A percentile compares a stretch with the other conserved stretches of the same genome.
Conservation (phyloP, 148 eudicot genomes). For the Vaccinium corymbosum region DNA sequence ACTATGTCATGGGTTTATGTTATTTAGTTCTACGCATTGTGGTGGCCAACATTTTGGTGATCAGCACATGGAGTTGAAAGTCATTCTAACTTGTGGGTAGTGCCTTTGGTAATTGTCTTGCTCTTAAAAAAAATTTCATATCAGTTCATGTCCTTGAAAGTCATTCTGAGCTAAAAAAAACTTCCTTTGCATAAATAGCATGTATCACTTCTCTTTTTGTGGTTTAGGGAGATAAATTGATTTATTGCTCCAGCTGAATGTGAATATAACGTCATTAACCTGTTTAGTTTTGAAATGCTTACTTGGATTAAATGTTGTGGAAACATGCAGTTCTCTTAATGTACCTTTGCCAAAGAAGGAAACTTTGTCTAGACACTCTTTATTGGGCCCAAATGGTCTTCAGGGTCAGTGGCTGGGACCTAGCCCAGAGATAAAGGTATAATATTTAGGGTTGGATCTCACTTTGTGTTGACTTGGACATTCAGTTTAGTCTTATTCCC, state of each 20-base stretch:
- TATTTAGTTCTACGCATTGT: not conserved
- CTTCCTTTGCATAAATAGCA: not conserved
- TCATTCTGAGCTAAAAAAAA: not conserved
- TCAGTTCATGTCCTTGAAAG: not conserved
- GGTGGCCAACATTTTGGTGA: not conserved
- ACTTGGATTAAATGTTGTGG: constrained; percentile 11
- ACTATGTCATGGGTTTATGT: not conserved
- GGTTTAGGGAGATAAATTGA: constrained; percentile 3
- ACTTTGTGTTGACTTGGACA: not conserved
- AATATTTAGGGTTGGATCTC: not conserved
- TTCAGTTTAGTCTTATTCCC: constrained; percentile 10
- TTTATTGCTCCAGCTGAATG: constrained; percentile 4
- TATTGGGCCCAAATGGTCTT: constrained; percentile 89
- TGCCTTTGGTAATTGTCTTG: constrained; percentile 8
- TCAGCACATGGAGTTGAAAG: not conserved
- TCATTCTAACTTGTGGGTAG: not conserved
- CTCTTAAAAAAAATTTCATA: not conserved
- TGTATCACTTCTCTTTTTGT: not conserved
- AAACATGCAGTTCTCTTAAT: constrained; percentile 50
- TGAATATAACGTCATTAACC: not conserved
- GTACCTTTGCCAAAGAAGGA: constrained; percentile 85
- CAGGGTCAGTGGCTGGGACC: constrained; percentile 81
- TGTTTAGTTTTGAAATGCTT: constrained; percentile 1
- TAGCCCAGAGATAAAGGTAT: constrained; percentile 67
- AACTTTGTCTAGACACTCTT: constrained; percentile 91